Percentiles rank a stretch among this genome's conserved stretches.
Conservation (phyloP, 148 eudicot genomes). For the Talinum fruticosum region DNA sequence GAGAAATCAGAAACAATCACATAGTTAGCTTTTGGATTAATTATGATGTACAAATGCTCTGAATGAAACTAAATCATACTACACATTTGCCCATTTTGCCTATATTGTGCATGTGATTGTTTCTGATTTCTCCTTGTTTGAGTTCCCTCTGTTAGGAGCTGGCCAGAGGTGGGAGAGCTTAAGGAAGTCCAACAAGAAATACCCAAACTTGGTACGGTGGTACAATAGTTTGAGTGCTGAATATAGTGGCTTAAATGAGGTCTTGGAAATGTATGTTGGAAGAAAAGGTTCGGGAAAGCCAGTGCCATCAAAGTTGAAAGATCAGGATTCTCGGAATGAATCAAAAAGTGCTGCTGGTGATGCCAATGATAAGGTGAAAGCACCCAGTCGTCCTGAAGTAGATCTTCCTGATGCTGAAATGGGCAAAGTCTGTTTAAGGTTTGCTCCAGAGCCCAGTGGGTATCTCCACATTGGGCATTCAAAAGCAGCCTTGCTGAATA, state of each 20-base stretch:
- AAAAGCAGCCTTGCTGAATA: conserved; percentile 88
- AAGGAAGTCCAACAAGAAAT: conserved; percentile 83
- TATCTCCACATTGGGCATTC: conserved; percentile 98
- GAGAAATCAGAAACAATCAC: neutral
- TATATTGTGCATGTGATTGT: neutral
- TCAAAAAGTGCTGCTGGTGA: conserved; percentile 37
- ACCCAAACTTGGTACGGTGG: conserved; percentile 76
- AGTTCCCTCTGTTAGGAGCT: conserved; percentile 44
- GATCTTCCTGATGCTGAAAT: conserved; percentile 86
- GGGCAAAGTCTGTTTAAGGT: conserved; percentile 78
- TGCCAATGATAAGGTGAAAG: conserved; percentile 40
- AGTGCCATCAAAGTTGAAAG: conserved; percentile 40
- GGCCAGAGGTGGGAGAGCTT: conserved; percentile 93
- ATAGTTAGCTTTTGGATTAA: neutral
- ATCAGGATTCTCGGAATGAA: conserved; percentile 44
- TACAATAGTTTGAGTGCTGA: conserved; percentile 61
- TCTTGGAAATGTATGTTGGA: conserved; percentile 42
- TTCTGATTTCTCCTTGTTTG: conserved; percentile 1
- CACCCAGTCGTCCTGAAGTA: conserved; percentile 48
- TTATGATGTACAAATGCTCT: too few species aligned
- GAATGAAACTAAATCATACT: too few species aligned
- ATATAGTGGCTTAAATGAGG: conserved; percentile 44
- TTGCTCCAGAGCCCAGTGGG: conserved; percentile 99
- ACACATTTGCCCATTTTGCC: neutral
- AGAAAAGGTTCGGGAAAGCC: conserved; percentile 60